Base-by-base conservation (phyloP, 345 rosid species). In the Moricandia arvensis region DNA sequence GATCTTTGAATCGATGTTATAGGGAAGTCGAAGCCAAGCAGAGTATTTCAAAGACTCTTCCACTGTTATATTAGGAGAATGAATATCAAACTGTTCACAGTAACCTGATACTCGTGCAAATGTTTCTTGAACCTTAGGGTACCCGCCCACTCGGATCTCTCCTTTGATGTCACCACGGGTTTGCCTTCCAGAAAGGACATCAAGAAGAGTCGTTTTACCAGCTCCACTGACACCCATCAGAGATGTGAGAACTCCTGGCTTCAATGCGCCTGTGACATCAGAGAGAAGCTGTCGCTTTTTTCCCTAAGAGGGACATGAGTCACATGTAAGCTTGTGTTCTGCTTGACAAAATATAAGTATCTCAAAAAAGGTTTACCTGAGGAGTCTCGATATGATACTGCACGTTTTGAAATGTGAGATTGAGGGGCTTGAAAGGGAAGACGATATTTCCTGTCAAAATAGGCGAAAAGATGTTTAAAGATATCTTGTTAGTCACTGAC, bases 151-250 rank as follows among this genome's bases (percentile, higher is more conserved):
- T 57, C 67, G 81, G 49, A 86, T 81, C n/a, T 84, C 85, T 29
- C 91, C 94, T 79, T 85, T 77, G 8, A 86, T 81, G 10, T 18
- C 47, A 21, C 94, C 90, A 0, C 79, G 72, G 3, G 90, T 87
- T 75, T 89, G 86, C 60, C 91, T 81, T 57, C 94, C 90, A 9
- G 88, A 86, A 41, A 89, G 84, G 30, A 89, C 91, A 81, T 89
- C 93, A 79, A 89, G 75, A 12, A 89, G 79, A 8, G 93, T 89
- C 66, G 90, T 89, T 68, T 89, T 89, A 3, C 93, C 90, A 2
- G 93, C 90, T 43, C 91, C 93, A 64, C 91, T 87, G 11, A 80
- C 87, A 16, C 93, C 93, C 91, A 89, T 89, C 59, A 89, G 53
- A 16, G 93, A 87, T 29, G 89, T 86, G 4, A 89, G 85, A 53